Conservation (phyloP, 177 flowering plant species). For the Vitis hybrid region DNA sequence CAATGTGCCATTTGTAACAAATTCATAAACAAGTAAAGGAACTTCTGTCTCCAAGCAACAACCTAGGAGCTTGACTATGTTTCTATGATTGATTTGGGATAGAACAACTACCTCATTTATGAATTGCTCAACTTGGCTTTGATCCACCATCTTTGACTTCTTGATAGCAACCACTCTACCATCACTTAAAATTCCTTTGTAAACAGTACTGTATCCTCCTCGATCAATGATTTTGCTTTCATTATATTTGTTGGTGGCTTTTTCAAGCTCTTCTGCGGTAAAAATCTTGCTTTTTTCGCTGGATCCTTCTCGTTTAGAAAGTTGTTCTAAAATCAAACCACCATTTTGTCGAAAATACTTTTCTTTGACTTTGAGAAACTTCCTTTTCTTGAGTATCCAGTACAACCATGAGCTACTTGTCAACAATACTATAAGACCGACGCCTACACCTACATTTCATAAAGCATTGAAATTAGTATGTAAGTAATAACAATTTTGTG, state of each 20-base stretch:
- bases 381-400: slow-evolving; percentile 4
- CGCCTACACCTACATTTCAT: neutral
- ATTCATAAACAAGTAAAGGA: too few species aligned
- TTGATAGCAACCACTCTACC: too few species aligned
- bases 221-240: slow-evolving; percentile 11
- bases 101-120: too few species aligned
- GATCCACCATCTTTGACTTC: too few species aligned
- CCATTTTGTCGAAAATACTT: slow-evolving; percentile 21
- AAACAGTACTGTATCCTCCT: slow-evolving; percentile 16
- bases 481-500: too few species aligned
- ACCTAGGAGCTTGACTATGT: too few species aligned
- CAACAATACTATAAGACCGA: neutral
- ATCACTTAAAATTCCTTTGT: too few species aligned
- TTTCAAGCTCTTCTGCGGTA: slow-evolving; percentile 10
- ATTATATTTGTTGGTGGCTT: slow-evolving; percentile 22
- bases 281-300: neutral
- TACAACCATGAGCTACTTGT: slow-evolving; percentile 1
- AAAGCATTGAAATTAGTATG: neutral
- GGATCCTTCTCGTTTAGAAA: neutral
- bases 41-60: too few species aligned
- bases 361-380: slow-evolving; percentile 7
- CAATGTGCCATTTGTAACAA: too few species aligned
- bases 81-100: too few species aligned
- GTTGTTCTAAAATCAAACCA: slow-evolving; percentile 13
- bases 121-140: too few species aligned